Evolutionary conservation across 352 stramenopile species (phyloP), one percentile per base, ranked within the genome.

Genomic region (Phytophthora kernoviae): DNA sequence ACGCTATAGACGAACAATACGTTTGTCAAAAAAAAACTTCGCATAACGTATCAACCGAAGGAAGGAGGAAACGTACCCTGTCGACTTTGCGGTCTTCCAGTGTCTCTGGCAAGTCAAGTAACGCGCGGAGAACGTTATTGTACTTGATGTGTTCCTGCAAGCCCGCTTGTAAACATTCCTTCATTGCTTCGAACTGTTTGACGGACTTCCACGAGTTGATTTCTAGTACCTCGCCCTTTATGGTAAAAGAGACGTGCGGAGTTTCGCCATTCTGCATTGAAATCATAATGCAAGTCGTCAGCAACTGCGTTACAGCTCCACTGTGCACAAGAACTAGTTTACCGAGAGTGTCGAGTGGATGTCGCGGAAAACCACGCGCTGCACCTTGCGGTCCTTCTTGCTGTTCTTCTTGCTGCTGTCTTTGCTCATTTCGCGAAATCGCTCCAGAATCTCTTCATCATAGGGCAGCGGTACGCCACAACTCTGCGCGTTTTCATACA

Each of bases 371-470:
- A 94, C 84, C 37, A 86, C 73, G 22, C 84, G 81, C 62, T 96
- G 87, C 2, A 82, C 82, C 53, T 96, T 96, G 22, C 87, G 85
- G 40, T 96, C 87, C 45, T 94, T 93, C 59, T 96, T 96, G 72
- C 81, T 94, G 65, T 86, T 93, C 61, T 92, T 94, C 71, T 96
- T 96, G 73, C 81, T 94, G 70, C 58, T 94, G 40, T 93, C 82
- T 57, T 94, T 94, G 79, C 85, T 94, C 84, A 96, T 87, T 30
- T 75, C 63, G 14, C 73, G 73, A 30, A 92, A 87, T 15, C 81
- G 83, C 33, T 83, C 74, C 14, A 94, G n/a, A 24, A 93, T 83
- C 32, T 91, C 79, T 7, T 77, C 80, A 27, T 87, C 75, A 54
- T 75, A 87, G 6, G 81, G 77, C 40, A 92, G 52, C 26, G 68